A percentile compares a stretch with the other conserved stretches of the same genome.
Evolutionary conservation across 768 basidiomycete species (phyloP).

Genomic region (Lentinus tigrinus): DNA sequence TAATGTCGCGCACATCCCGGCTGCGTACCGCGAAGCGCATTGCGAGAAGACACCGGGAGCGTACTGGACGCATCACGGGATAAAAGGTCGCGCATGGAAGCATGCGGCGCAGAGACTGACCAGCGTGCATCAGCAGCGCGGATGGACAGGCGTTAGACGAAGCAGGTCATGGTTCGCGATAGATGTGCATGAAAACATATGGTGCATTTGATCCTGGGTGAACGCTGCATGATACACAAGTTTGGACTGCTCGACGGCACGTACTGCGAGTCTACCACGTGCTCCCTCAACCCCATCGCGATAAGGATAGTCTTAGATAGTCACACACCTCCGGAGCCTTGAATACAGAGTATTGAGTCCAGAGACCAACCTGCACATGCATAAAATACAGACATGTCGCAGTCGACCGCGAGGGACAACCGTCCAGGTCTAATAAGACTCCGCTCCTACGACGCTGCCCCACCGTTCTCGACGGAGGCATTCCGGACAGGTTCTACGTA

Average conservation of each 20-base stretch:
- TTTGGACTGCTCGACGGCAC: neutral
- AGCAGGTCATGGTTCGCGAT: slow-evolving; percentile 11
- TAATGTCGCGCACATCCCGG: slow-evolving; percentile 8
- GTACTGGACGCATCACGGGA: slow-evolving; percentile 13
- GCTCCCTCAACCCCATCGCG: slow-evolving; percentile 2
- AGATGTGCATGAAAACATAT: slow-evolving; percentile 13
- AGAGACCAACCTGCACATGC: slow-evolving; percentile 4
- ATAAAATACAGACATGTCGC: slow-evolving; percentile 6
- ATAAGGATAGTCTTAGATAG: slow-evolving; percentile 19
- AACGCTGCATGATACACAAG: slow-evolving; percentile 12
- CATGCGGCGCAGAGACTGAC: slow-evolving; percentile 8
- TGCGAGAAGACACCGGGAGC: slow-evolving; percentile 5
- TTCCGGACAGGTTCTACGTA: slow-evolving; percentile 76
- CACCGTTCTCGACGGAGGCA: slow-evolving; percentile 61
- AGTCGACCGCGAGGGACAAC: slow-evolving; percentile 1
- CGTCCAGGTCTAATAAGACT: neutral
- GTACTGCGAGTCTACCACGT: slow-evolving; percentile 5
- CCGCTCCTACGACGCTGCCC: slow-evolving; percentile 36
- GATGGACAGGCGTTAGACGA: neutral
- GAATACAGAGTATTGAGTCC: slow-evolving; percentile 10
- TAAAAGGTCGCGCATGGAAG: neutral
- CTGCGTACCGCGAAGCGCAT: neutral
- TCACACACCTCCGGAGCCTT: slow-evolving; percentile 14
- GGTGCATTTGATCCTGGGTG: slow-evolving; percentile 15
- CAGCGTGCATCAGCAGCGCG: slow-evolving; percentile 4